These are phyloP conservation scores for Hymenoscyphus fraxineus DNA, from an alignment of 2,329 filamentous ascomycete species.

Conservation along the genomic window DNA sequence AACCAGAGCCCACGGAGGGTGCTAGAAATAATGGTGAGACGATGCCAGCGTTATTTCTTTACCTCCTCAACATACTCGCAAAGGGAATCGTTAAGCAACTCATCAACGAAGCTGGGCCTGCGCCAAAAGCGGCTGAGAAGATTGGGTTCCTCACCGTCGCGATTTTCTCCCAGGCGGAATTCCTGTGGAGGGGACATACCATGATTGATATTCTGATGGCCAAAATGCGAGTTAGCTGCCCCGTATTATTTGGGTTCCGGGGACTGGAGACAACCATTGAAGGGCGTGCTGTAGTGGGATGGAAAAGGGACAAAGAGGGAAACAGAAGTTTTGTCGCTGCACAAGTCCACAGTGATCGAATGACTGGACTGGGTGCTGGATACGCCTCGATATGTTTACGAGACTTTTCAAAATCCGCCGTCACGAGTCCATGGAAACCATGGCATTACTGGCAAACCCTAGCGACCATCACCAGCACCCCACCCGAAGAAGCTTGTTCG, in stretches of 20 bases:
- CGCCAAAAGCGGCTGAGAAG: conserved; percentile 66
- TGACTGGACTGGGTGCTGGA: conserved; percentile 79
- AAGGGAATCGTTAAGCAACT: conserved; percentile 71
- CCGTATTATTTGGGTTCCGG: conserved; percentile 78
- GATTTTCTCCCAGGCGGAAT: conserved; percentile 67
- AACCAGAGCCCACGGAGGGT: conserved; percentile 46
- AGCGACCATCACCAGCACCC: conserved; percentile 72
- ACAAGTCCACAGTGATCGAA: conserved; percentile 74
- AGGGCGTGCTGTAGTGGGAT: conserved; percentile 68
- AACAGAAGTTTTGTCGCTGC: conserved; percentile 54
- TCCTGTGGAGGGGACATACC: conserved; percentile 62
- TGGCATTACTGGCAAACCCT: conserved; percentile 79
- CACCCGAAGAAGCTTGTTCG: conserved; percentile 61
- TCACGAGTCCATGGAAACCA: conserved; percentile 70
- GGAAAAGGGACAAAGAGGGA: conserved; percentile 54
- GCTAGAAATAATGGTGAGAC: conserved; percentile 48
- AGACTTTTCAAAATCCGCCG: conserved; percentile 67
- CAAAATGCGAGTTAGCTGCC: conserved; percentile 77
- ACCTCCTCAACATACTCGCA: conserved; percentile 71
- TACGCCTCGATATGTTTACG: conserved; percentile 80
- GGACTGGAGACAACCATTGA: conserved; percentile 69
- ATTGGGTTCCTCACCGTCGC: conserved; percentile 73
- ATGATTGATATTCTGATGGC: conserved; percentile 83
- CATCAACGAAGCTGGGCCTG: conserved; percentile 61
- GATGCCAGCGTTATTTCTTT: conserved; percentile 65